Evolutionary conservation across 129 eudicot genomes (phyloP).

Genomic region (Mikania micrantha): DNA sequence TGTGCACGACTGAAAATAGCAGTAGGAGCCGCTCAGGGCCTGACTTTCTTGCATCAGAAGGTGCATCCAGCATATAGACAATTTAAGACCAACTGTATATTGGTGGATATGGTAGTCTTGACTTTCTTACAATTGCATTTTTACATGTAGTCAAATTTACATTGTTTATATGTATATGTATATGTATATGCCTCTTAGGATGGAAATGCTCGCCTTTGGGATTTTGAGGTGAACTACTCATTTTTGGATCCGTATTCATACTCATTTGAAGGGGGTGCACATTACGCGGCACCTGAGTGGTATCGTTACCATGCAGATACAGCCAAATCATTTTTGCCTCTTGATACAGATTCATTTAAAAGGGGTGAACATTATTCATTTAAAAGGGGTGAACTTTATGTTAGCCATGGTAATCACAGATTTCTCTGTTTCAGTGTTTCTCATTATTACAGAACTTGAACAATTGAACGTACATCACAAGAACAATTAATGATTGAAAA

Average conservation of each 20-base stretch:
- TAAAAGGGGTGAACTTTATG: too few relatives aligned
- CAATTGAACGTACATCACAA: too few relatives aligned
- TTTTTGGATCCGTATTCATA: neutral
- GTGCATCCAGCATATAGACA: constrained; percentile 3
- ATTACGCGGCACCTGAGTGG: constrained; percentile 26
- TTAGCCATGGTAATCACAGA: too few relatives aligned
- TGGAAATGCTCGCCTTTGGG: constrained; percentile 17
- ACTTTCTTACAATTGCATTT: neutral
- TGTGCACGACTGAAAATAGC: constrained; percentile 24
- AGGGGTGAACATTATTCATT: too few relatives aligned
- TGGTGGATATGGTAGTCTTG: constrained; percentile 14
- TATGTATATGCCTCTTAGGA: constrained; percentile 11
- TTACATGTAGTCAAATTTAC: neutral
- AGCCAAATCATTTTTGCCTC: too few relatives aligned
- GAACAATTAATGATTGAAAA: too few relatives aligned
- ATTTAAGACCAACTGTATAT: constrained; percentile 15
- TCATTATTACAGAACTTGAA: too few relatives aligned
- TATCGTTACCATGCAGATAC: constrained; percentile 21
- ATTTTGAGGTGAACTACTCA: constrained; percentile 10
- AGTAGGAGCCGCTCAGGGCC: constrained; percentile 21
- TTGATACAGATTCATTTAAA: too few relatives aligned
- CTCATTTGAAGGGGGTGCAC: neutral
- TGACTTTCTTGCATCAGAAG: constrained; percentile 16
- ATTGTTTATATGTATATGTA: neutral
- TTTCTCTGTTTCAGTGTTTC: too few relatives aligned